A percentile compares a stretch with the other conserved stretches of the same genome.
These are phyloP conservation scores for Rhynchospora tenuis DNA, from an alignment of 176 grass and related monocot genomes.

Conservation along the genomic window DNA sequence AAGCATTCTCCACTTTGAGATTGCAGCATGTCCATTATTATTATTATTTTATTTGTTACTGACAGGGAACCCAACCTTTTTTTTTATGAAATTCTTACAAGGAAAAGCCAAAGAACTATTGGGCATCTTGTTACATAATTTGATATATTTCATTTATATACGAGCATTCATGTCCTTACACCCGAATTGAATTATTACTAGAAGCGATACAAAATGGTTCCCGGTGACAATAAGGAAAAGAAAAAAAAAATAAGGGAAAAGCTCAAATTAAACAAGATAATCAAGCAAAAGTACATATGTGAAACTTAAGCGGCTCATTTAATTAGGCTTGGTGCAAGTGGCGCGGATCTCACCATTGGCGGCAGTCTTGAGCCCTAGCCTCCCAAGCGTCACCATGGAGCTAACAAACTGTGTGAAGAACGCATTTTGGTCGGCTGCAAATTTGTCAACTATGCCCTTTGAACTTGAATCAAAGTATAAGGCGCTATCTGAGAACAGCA, in stretches of 20 bases:
- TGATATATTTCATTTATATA: background rate
- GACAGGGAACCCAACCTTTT: too few relatives aligned
- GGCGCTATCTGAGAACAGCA: constrained; percentile 52
- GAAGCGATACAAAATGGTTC: background rate
- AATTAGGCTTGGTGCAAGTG: constrained; percentile 31
- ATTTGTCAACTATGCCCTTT: constrained; percentile 19
- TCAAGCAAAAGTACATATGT: background rate
- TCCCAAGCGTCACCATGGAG: constrained; percentile 60
- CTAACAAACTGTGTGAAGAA: constrained; percentile 60
- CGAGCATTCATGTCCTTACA: background rate
- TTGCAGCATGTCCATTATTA: too few relatives aligned
- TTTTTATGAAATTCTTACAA: too few relatives aligned
- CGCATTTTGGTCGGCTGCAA: constrained; percentile 36
- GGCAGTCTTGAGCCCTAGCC: constrained; percentile 43
- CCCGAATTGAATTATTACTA: background rate
- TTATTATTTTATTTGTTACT: too few relatives aligned
- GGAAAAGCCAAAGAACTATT: background rate
- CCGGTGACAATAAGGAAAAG: background rate
- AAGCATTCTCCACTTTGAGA: too few relatives aligned
- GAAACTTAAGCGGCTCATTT: background rate
- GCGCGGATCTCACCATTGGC: constrained; percentile 48
- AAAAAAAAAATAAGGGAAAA: background rate
- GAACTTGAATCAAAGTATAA: constrained; percentile 36
- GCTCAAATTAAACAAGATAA: background rate
- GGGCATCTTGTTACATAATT: background rate